Evolutionary conservation across 148 eudicot species (phyloP), one percentile per base, ranked within the genome.

Genomic region (Selenicereus undatus): DNA sequence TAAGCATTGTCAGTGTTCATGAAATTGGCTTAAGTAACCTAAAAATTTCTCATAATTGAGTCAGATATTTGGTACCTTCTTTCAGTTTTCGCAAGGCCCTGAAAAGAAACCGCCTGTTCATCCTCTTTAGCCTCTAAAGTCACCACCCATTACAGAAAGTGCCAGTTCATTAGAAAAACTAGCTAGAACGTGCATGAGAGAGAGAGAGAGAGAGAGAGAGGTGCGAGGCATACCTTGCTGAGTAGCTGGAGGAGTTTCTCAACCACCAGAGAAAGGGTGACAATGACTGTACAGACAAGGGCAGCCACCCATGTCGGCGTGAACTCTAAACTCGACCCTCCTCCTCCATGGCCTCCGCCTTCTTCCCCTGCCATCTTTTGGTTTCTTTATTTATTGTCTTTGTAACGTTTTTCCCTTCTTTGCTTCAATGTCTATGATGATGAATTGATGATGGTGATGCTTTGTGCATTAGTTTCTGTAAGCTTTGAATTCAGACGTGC

Each of bases 271-370:
- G 86, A 84, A 66, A 84, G 51, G 56, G 78, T 24, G 74, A 84
- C 62, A 17, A 84, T 84, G 24, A 84, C 20, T 18, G 83, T 70
- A 81, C 83, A 84, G 26, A 84, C 83, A 21, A 84, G 29, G 3
- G 83, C 80, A 1, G 83, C 86, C 27, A 84, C 83, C 86, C 86
- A 84, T 11, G 86, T 84, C 21, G 86, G 86, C 43, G 86, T 84
- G 77, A 42, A 76, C 81, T 80, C 78, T 58, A 84, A 72, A 58
- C 74, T 80, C 6, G 83, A 72, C 68, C 78, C 86, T 35, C 85
- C 86, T 35, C 85, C 85, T 50, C 82, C 85, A 17, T 50, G 48
- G 50, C 73, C 54, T 27, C 76, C 76, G 45, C 71, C 80, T 79
- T 58, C 80, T 32, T 75, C 78, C 50, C 73, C 83, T 60, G 77